phyloP scores from a whole-genome alignment of 208 protist genomes.

The Acanthamoeba quina region DNA sequence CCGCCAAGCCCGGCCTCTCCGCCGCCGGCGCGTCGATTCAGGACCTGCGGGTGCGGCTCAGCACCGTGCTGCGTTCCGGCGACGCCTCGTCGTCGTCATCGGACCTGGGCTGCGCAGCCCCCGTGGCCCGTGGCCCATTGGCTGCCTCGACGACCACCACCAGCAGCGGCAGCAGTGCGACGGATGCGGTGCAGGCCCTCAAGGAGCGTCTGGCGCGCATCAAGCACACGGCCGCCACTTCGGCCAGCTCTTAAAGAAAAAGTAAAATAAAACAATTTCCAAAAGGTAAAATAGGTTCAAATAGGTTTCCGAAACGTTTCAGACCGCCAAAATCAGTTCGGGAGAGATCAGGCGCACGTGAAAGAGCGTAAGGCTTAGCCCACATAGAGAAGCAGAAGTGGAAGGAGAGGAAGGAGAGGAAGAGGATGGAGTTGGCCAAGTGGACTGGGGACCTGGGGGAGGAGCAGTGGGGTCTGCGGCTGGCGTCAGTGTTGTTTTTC shows the following conservation, averaged over 20 bases:
- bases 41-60: constrained; percentile 49
- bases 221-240: neutral
- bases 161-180: neutral
- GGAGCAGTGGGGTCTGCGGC: neutral
- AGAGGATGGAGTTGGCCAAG: no score
- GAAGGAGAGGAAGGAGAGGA: no score
- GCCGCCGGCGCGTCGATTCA: constrained; percentile 6
- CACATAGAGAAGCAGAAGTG: no score
- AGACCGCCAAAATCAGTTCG: no score
- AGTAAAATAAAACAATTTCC: no score
- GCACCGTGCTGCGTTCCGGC: neutral
- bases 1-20: neutral
- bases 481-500: neutral
- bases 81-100: neutral
- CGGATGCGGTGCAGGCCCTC: neutral
- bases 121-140: neutral
- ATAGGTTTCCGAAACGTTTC: no score
- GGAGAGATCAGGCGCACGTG: no score
- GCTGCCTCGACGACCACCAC: neutral
- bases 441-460: no score
- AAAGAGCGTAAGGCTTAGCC: no score
- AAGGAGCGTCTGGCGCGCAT: constrained; percentile 58
- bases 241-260: no score
- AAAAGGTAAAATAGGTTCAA: no score
- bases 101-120: no score